Conservation (phyloP, 495 filamentous ascomycete species). For the Aspergillus sclerotiicarbonarius region DNA sequence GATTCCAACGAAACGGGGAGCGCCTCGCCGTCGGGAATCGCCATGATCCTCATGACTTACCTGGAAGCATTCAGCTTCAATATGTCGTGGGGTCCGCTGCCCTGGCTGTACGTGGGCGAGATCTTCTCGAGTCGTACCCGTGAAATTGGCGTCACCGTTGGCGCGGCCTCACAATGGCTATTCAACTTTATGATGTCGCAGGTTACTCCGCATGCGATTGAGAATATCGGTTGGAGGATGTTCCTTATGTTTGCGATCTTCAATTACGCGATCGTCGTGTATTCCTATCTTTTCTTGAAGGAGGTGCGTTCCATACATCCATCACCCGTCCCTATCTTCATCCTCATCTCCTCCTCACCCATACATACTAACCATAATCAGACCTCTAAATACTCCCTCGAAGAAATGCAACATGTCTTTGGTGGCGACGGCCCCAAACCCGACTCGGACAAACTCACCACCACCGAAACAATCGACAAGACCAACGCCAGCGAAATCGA, state of each 20-base stretch:
- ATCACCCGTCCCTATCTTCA: background rate
- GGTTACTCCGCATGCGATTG: conserved; percentile 51
- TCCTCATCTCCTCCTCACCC: background rate
- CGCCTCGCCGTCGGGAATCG: conserved; percentile 39
- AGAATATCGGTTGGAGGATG: conserved; percentile 50
- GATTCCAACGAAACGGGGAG: conserved; percentile 26
- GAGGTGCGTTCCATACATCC: conserved; percentile 29
- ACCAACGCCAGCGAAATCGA: background rate
- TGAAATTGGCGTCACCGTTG: conserved; percentile 44
- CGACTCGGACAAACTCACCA: background rate
- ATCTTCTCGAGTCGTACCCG: conserved; percentile 54
- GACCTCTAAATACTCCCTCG: conserved; percentile 34
- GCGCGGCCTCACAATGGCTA: conserved; percentile 53
- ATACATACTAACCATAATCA: conserved; percentile 4
- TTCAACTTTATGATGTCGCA: conserved; percentile 57
- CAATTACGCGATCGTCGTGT: conserved; percentile 43
- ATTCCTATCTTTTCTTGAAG: conserved; percentile 48
- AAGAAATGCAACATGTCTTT: conserved; percentile 39
- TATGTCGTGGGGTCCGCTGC: conserved; percentile 37
- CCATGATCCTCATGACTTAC: conserved; percentile 51
- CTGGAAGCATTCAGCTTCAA: conserved; percentile 47
- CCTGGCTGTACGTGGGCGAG: conserved; percentile 47
- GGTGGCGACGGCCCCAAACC: conserved; percentile 16
- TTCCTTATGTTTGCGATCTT: conserved; percentile 59
- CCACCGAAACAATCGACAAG: conserved; percentile 1